Evolutionary conservation across 2,329 filamentous ascomycete species (phyloP).

Genomic region (Aspergillus thermomutatus): DNA sequence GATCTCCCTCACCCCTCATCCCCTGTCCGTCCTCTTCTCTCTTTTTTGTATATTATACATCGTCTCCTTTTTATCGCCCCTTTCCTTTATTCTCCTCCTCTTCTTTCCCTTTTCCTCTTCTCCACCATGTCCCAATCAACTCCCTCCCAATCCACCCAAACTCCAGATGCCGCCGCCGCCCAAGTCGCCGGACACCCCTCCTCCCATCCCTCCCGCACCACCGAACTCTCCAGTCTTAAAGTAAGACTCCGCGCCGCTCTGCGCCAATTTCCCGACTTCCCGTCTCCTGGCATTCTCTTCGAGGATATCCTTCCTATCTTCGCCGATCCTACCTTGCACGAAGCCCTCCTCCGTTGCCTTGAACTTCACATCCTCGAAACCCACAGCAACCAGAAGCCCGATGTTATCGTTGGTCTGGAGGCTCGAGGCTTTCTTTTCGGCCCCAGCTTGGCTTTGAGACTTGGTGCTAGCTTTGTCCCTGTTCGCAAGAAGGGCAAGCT

Average conservation of each 20-base stretch:
- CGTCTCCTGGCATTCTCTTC: constrained; percentile 87
- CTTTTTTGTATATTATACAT: constrained; percentile 9
- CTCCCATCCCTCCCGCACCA: constrained; percentile 46
- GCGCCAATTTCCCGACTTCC: constrained; percentile 88
- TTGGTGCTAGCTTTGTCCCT: constrained; percentile 84
- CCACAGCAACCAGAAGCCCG: constrained; percentile 63
- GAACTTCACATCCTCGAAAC: constrained; percentile 73
- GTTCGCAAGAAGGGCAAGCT: constrained; percentile 96
- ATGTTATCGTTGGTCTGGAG: constrained; percentile 90
- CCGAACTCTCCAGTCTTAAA: constrained; percentile 62
- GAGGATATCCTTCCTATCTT: constrained; percentile 98
- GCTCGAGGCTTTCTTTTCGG: constrained; percentile 95
- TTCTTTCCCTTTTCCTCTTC: constrained; percentile 15
- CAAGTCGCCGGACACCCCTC: constrained; percentile 41
- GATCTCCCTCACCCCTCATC: constrained; percentile 15
- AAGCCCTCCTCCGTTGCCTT: constrained; percentile 75
- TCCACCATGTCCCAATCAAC: constrained; percentile 40
- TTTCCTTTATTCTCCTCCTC: constrained; percentile 10
- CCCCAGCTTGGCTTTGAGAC: constrained; percentile 75
- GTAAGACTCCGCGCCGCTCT: constrained; percentile 68
- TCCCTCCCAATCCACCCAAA: constrained; percentile 20
- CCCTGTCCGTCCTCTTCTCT: constrained; percentile 7
- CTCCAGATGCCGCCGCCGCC: constrained; percentile 40
- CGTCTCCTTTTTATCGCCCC: constrained; percentile 14
- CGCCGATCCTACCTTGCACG: constrained; percentile 70